Conservation (phyloP, 768 basidiomycete genomes). For the Hortiboletus flavorubellus region DNA sequence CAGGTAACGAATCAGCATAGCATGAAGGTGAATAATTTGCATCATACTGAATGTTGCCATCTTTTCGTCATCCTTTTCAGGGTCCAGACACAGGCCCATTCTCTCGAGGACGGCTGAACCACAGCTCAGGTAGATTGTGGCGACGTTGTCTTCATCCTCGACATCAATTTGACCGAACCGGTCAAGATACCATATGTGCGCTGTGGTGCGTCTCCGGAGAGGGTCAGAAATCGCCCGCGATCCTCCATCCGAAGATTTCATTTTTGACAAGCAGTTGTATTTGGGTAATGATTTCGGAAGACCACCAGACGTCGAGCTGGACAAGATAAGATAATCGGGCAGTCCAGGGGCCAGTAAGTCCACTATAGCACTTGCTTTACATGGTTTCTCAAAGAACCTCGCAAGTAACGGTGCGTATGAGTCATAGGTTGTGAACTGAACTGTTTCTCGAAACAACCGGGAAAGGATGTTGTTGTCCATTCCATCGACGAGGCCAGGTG, state of each 20-base stretch:
- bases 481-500: not conserved
- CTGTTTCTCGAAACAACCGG: slow-evolving; percentile 8
- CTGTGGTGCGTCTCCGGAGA: slow-evolving; percentile 4
- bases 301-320: slow-evolving; percentile 20
- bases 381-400: slow-evolving; percentile 3
- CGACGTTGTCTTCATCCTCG: not conserved
- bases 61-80: slow-evolving; percentile 4
- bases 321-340: slow-evolving; percentile 17
- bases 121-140: not conserved
- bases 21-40: not conserved
- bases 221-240: not conserved
- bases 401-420: slow-evolving; percentile 15
- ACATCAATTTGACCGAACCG: not conserved
- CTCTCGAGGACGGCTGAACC: not conserved
- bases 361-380: not conserved
- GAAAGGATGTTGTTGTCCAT: not conserved
- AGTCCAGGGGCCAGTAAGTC: slow-evolving; percentile 18
- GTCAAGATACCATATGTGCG: not conserved
- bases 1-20: not conserved
- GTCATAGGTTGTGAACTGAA: slow-evolving; percentile 13
- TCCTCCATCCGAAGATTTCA: not conserved
- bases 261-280: slow-evolving; percentile 1
- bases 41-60: not conserved
- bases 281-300: slow-evolving; percentile 10
- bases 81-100: not conserved